These are phyloP conservation scores for Candida neerlandica DNA, from an alignment of 1,139 yeast genomes.

Conservation along the genomic window DNA sequence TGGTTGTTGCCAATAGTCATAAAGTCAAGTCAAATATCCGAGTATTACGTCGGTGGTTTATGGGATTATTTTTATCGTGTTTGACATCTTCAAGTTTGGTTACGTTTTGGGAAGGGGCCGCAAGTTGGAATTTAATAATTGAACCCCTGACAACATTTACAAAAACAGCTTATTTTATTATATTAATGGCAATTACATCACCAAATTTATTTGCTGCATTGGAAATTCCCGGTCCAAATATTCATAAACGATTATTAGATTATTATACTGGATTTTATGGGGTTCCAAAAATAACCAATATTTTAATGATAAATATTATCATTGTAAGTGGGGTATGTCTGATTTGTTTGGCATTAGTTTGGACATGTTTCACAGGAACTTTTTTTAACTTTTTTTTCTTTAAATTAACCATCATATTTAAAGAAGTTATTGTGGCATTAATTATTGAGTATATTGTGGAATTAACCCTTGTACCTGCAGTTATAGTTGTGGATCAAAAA, in stretches of 20 bases:
- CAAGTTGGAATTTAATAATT: slow-evolving; percentile 31
- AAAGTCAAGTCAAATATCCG: slow-evolving; percentile 64
- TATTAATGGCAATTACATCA: slow-evolving; percentile 33
- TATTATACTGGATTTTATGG: slow-evolving; percentile 24
- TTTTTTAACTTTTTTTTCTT: slow-evolving; percentile 21
- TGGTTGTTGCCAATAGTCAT: slow-evolving; percentile 57
- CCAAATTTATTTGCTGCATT: slow-evolving; percentile 33
- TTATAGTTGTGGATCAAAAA: slow-evolving; percentile 66
- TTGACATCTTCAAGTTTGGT: slow-evolving; percentile 51
- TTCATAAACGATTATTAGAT: slow-evolving; percentile 29
- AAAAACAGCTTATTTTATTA: slow-evolving; percentile 27
- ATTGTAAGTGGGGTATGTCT: background rate
- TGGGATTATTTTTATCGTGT: slow-evolving; percentile 52
- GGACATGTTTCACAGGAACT: slow-evolving; percentile 19
- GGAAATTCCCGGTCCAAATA: slow-evolving; percentile 12
- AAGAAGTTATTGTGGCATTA: slow-evolving; percentile 37
- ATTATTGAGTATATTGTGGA: slow-evolving; percentile 61
- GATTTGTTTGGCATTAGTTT: slow-evolving; percentile 8
- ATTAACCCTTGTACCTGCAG: slow-evolving; percentile 63
- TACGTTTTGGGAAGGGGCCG: slow-evolving; percentile 20
- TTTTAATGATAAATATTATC: slow-evolving; percentile 18
- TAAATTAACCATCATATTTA: slow-evolving; percentile 21
- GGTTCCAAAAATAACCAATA: slow-evolving; percentile 25
- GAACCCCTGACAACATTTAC: slow-evolving; percentile 35
- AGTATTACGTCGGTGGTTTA: slow-evolving; percentile 59